Base-by-base conservation (phyloP, 352 stramenopile species). In the Phytopythium aichiense region DNA sequence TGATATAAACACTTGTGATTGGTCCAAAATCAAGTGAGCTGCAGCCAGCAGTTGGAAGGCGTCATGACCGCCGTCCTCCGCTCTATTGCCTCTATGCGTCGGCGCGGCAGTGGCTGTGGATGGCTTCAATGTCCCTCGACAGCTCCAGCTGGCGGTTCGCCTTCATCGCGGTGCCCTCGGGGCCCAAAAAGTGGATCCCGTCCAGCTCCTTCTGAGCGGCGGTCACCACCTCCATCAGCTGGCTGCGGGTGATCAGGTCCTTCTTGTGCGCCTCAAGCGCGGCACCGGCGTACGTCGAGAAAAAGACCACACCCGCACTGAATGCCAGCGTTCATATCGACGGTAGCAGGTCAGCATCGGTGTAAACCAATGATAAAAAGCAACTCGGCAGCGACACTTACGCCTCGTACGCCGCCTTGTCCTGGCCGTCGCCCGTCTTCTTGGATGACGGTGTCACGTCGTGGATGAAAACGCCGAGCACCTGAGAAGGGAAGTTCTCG, bases 391-490 rank as follows among this genome's bases (percentile, higher is more conserved):
- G 5, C n/a, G 8, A 16, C 22, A 81, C 81, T 64, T 82, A 94
- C 83, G 64, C 66, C 52, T 69, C 53, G 59, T 94, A 92, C 16
- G 48, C 61, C 28, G 68, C 57, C 69, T 94, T 94, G 22, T 56
- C 13, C 2, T 77, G 72, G 16, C 86, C 84, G 48, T 94, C 86
- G 33, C 86, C 86, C 0, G 84, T 89, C 25, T 68, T 80, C 43
- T 59, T 59, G 23, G 71, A 75, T 8, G 71, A 61, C 7, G 86
- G 81, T 33, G 81, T 91, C 43, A 94, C 76, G 49, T 94, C 74
- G 66, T 94, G 86, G 64, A 94, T 92, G 63, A 94, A 92, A 30
- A 77, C 81, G 33, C 61, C 83, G 15, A 92, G 72, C 45, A 94
- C 79, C 58, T 89, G 80, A 0, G 76, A 63, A 1, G 78, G 76